phyloP scores from a whole-genome alignment of 176 grass and related monocot genomes.

The Alopecurus myosuroides region DNA sequence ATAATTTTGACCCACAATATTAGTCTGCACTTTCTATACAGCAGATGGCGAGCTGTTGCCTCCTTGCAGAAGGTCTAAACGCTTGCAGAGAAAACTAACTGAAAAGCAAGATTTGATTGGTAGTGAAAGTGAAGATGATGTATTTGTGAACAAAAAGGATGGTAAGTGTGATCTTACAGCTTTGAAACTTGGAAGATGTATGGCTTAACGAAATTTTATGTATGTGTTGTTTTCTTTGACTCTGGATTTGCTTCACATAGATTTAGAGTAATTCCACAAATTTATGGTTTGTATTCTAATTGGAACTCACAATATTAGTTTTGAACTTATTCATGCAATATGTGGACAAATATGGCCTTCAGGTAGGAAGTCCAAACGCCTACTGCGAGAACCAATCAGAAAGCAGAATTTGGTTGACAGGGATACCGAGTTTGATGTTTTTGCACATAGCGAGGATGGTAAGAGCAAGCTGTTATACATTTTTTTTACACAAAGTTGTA shows the following conservation, averaged over 20 bases:
- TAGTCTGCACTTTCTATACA: not conserved
- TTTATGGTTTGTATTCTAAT: not conserved
- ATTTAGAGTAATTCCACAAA: not conserved
- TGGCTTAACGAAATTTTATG: not conserved
- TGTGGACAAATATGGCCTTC: not conserved
- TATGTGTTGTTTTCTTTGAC: not conserved
- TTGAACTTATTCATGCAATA: not conserved
- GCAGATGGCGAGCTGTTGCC: not conserved
- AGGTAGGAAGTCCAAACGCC: constrained; percentile 19
- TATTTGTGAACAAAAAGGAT: constrained; percentile 4
- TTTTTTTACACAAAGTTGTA: not conserved
- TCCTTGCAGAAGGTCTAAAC: constrained; percentile 18
- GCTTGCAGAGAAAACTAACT: not conserved
- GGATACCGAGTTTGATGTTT: not conserved
- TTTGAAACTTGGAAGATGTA: not conserved
- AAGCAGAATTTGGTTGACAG: not conserved
- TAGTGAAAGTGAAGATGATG: not conserved
- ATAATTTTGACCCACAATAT: not conserved
- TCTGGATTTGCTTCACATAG: not conserved
- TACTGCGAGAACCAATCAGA: not conserved
- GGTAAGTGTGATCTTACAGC: not conserved
- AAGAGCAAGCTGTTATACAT: not conserved
- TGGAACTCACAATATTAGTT: not conserved
- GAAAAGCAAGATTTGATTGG: not conserved
- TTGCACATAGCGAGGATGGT: constrained; percentile 12